These are phyloP conservation scores for Ilyonectria sp. DNA, from an alignment of 2,329 filamentous ascomycete species.

Conservation along the genomic window DNA sequence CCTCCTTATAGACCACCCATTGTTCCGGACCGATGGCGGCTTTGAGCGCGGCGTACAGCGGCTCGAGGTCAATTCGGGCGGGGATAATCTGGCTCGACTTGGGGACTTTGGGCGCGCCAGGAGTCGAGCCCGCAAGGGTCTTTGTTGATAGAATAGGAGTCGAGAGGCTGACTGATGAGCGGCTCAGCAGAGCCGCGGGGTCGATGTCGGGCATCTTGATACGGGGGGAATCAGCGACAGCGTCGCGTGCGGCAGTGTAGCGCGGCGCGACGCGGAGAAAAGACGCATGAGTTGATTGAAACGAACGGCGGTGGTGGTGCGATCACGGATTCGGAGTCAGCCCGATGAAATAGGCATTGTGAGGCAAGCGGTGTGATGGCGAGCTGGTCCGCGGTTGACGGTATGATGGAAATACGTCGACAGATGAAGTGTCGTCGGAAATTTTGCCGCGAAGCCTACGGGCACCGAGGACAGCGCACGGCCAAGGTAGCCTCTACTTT, in stretches of 20 bases:
- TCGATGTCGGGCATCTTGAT: constrained; percentile 77
- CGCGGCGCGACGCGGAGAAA: constrained; percentile 61
- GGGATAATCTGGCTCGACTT: constrained; percentile 76
- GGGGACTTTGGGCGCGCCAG: constrained; percentile 64
- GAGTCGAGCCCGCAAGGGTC: constrained; percentile 68
- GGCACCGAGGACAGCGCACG: constrained; percentile 38
- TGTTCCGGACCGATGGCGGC: constrained; percentile 71
- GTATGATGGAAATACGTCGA: constrained; percentile 45
- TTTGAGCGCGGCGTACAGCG: constrained; percentile 75
- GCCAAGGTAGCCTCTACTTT: constrained; percentile 47
- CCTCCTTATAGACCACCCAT: constrained; percentile 76
- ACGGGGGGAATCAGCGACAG: constrained; percentile 49
- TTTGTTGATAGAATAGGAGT: constrained; percentile 73
- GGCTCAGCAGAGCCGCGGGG: constrained; percentile 77
- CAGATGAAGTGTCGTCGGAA: constrained; percentile 53
- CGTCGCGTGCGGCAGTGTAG: constrained; percentile 64
- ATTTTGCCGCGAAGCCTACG: constrained; percentile 53
- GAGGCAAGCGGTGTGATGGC: constrained; percentile 59
- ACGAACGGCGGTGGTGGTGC: constrained; percentile 55
- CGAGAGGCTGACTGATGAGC: constrained; percentile 70
- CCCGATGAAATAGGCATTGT: constrained; percentile 62
- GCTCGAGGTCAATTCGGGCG: constrained; percentile 77
- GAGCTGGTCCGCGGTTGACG: constrained; percentile 46
- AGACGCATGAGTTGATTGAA: constrained; percentile 62
- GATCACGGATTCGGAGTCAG: constrained; percentile 59